phyloP scores from a whole-genome alignment of 129 eudicot species.

The Erigeron canadensis region DNA sequence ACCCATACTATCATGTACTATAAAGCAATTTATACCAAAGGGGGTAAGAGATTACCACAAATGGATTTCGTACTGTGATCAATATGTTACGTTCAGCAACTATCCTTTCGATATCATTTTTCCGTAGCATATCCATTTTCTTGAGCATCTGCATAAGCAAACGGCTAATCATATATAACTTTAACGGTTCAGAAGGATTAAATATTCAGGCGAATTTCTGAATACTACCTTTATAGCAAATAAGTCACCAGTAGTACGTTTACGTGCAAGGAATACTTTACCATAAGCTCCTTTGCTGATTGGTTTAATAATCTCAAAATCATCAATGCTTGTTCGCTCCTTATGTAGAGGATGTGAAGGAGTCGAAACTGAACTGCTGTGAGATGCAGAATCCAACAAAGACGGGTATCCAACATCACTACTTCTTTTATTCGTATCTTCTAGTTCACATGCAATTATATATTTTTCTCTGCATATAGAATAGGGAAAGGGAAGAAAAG shows the following conservation, averaged over 20 bases:
- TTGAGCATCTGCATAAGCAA: slow-evolving; percentile 66
- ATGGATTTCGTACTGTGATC: slow-evolving; percentile 83
- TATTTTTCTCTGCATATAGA: slow-evolving; percentile 68
- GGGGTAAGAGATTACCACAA: slow-evolving; percentile 62
- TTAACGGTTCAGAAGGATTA: background rate
- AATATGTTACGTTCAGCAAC: slow-evolving; percentile 87
- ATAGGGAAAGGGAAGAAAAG: too few species aligned
- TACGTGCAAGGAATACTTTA: slow-evolving; percentile 14
- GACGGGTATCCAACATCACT: slow-evolving; percentile 45
- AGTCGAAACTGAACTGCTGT: slow-evolving; percentile 68
- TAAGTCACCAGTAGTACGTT: slow-evolving; percentile 67
- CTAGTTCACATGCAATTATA: slow-evolving; percentile 57
- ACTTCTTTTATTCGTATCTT: slow-evolving; percentile 42
- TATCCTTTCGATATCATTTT: slow-evolving; percentile 86
- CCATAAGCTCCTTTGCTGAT: slow-evolving; percentile 20
- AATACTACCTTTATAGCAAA: slow-evolving; percentile 83
- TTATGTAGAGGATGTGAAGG: slow-evolving; percentile 62
- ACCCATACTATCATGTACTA: background rate
- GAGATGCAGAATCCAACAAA: slow-evolving; percentile 59
- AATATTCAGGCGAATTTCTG: background rate
- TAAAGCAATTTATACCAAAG: slow-evolving; percentile 7
- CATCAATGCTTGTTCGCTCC: slow-evolving; percentile 81
- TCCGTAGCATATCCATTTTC: slow-evolving; percentile 77
- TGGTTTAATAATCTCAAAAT: slow-evolving; percentile 85
- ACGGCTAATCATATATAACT: slow-evolving; percentile 16